Evolutionary conservation across 768 basidiomycete species (phyloP), one percentile per base, ranked within the genome.

Genomic region (Kwoniella botswanensis): DNA sequence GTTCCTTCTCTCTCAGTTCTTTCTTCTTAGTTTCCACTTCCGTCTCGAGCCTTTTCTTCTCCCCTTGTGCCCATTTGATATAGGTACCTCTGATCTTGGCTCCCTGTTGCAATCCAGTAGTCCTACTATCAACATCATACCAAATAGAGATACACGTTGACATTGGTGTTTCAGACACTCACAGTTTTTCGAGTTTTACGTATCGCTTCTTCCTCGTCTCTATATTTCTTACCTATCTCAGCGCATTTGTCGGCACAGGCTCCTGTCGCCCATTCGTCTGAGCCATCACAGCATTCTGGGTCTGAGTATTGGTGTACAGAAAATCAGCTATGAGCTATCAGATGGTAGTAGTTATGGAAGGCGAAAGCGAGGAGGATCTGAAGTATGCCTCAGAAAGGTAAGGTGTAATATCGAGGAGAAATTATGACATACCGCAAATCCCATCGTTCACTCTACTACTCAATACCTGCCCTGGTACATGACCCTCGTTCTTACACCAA

Each of bases 271-370:
- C 86, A 87, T 84, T 99, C 97, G 83, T 99, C 96, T 0, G 94
- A 93, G 13, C 96, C 96, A 76, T 99, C 96, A 79, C 96, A 99
- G 77, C 96, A 99, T 80, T 93, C 89, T 0, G 88, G 87, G 82
- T 99, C 96, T 97, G 74, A 5, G 21, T 12, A 44, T 4, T 22
- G 24, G 43, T 2, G 21, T 26, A 58, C 53, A 60, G n/a, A 43
- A 42, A 4, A 22, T 84, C 75, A 61, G 35, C 15, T 22, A 46
- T 63, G 35, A 9, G 22, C n/a, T 12, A 35, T 35, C 5, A 9
- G 35, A 7, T 1, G 7, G 35, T 7, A 35, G 35, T 6, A 6
- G 6, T 7, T 35, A 7, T 35, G 35, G 35, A 35, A 5, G 35
- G 35, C 7, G 35, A 35, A 35, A 35, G 35, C 35, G 0, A 35